These are phyloP conservation scores for Talaromyces sp. DNA, from an alignment of 2,329 filamentous ascomycete species.

Conservation along the genomic window DNA sequence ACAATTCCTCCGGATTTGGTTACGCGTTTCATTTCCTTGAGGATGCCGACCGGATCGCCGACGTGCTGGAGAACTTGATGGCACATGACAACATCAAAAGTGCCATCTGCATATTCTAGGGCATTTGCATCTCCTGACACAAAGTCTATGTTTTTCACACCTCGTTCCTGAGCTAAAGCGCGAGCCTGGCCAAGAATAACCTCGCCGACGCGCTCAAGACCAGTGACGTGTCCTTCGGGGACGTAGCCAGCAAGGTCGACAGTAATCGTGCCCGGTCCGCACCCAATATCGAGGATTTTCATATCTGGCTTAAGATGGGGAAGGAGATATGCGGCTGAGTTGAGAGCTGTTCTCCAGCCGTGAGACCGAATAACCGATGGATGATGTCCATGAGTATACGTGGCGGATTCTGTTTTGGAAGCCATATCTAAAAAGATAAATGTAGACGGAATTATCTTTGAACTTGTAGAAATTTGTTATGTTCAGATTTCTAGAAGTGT, in stretches of 20 bases:
- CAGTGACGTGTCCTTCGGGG: conserved; percentile 32
- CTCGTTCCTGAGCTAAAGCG: conserved; percentile 20
- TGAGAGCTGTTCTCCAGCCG: conserved; percentile 28
- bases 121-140: conserved; percentile 36
- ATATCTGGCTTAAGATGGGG: conserved; percentile 29
- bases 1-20: conserved; percentile 50
- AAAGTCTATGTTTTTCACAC: conserved; percentile 31
- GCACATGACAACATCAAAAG: conserved; percentile 56
- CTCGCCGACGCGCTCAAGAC: conserved; percentile 28
- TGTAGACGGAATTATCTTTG: background rate
- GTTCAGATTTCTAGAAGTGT: background rate
- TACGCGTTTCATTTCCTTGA: conserved; percentile 53
- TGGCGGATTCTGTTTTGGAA: conserved; percentile 5
- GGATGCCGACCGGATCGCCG: conserved; percentile 43
- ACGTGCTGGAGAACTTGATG: conserved; percentile 58
- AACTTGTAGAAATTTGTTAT: background rate
- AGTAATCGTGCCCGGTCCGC: conserved; percentile 42
- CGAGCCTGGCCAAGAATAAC: conserved; percentile 32
- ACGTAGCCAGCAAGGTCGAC: conserved; percentile 34
- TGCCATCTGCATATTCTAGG: conserved; percentile 35
- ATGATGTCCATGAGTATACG: conserved; percentile 37
- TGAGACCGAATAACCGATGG: conserved; percentile 31
- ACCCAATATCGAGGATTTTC: conserved; percentile 41
- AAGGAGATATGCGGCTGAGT: conserved; percentile 37
- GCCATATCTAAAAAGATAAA: background rate